phyloP scores from a whole-genome alignment of 805 yeast species.

The Wickerhamiella kazuoi region DNA sequence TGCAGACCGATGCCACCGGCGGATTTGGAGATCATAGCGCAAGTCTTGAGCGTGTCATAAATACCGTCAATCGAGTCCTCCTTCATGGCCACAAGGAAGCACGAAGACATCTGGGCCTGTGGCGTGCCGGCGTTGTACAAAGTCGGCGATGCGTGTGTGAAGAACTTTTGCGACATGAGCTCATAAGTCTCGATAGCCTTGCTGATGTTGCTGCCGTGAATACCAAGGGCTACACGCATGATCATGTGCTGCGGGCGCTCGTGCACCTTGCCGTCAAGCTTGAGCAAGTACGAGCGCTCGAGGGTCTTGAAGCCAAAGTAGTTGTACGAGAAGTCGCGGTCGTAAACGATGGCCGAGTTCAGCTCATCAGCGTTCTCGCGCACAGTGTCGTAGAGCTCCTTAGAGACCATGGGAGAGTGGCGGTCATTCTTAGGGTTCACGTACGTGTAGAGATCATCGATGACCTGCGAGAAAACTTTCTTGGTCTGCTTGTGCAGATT shows the following conservation, averaged over 20 bases:
- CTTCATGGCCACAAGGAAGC: constrained; percentile 79
- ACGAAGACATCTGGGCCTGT: constrained; percentile 70
- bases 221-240: constrained; percentile 83
- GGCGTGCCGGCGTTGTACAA: constrained; percentile 87
- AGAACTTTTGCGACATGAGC: constrained; percentile 69
- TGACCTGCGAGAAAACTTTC: constrained; percentile 63
- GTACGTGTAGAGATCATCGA: constrained; percentile 55
- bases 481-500: constrained; percentile 90
- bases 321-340: constrained; percentile 60
- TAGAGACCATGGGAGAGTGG: constrained; percentile 54
- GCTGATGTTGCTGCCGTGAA: constrained; percentile 53
- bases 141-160: constrained; percentile 93
- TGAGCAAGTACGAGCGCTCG: constrained; percentile 66
- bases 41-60: constrained; percentile 68
- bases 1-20: constrained; percentile 95
- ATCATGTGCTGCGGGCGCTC: constrained; percentile 87
- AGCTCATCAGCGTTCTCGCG: constrained; percentile 44
- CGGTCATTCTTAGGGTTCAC: constrained; percentile 61
- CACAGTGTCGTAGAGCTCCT: constrained; percentile 46
- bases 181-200: constrained; percentile 66
- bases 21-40: constrained; percentile 81
- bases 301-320: constrained; percentile 89
- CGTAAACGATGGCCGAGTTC: constrained; percentile 55
- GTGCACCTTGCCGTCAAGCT: constrained; percentile 43
- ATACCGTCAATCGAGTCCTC: constrained; percentile 95